These are phyloP conservation scores for Peniophora sp. DNA, from an alignment of 1,284 basidiomycete genomes.

Conservation along the genomic window DNA sequence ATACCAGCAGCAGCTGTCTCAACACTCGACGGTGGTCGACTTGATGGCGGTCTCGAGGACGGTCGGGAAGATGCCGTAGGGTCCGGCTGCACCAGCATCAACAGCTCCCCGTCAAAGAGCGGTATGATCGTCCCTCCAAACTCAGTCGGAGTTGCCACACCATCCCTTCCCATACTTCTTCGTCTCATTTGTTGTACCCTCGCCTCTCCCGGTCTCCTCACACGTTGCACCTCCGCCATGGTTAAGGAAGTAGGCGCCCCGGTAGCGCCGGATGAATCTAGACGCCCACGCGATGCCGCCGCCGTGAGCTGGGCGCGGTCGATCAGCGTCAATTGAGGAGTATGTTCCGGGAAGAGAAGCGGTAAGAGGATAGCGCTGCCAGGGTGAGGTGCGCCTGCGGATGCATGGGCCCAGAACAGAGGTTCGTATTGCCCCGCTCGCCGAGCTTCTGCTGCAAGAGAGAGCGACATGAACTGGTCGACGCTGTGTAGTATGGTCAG, in stretches of 20 bases:
- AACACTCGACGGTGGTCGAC: constrained; percentile 53
- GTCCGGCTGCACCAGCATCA: constrained; percentile 55
- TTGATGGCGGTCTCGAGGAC: constrained; percentile 47
- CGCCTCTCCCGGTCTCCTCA: constrained; percentile 27
- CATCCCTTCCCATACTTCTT: constrained; percentile 6
- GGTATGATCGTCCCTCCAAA: constrained; percentile 63
- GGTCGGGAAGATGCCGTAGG: constrained; percentile 41
- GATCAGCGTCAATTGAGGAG: constrained; percentile 59
- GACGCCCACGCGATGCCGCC: constrained; percentile 36
- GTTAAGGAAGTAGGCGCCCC: constrained; percentile 31
- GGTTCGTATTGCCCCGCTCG: constrained; percentile 66
- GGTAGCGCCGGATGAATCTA: constrained; percentile 35
- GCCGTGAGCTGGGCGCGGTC: constrained; percentile 50
- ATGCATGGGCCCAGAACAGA: constrained; percentile 55
- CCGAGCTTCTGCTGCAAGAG: constrained; percentile 64
- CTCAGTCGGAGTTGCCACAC: constrained; percentile 20
- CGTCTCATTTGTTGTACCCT: constrained; percentile 14
- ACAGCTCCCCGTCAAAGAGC: constrained; percentile 64
- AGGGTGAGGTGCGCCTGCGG: constrained; percentile 24
- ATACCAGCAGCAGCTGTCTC: constrained; percentile 24
- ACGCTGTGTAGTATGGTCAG: constrained; percentile 36
- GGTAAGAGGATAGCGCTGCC: constrained; percentile 51
- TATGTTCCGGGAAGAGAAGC: constrained; percentile 64
- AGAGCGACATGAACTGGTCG: constrained; percentile 72
- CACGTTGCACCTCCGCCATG: constrained; percentile 46